Base-by-base conservation (phyloP, 106 monocot species). In the Apostasia shenzhenica region DNA sequence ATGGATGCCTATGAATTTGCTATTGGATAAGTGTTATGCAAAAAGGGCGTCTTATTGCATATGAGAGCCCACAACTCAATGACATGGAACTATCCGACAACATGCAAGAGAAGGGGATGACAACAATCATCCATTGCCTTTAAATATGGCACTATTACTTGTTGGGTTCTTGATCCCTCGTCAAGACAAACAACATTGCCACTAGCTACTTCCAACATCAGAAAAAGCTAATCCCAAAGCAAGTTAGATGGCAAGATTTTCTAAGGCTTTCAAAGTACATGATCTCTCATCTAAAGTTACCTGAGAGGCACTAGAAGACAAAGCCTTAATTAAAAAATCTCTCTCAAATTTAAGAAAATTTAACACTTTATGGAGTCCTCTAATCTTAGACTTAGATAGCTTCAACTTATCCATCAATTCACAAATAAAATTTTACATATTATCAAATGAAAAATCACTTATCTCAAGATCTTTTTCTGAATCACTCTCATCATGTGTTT, bases 101-200 rank as follows among this genome's bases (percentile, higher is more conserved):
- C 3, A 13, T 47, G 9, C 65, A 65, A 14, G 7, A 65, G 44
- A 65, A 65, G 13, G 65, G 47, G 65, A 65, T 65, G 65, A 65
- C 65, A 1, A 46, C 47, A 8, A 57, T 57, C 56, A 57, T 57
- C 4, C 56, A 57, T 57, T 57, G 0, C 56, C 14, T 57, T 3
- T 3, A 13, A 1, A 26, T 57, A 57, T 14, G 56, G 14, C n/a
- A 26, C 4, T 26, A 57, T 26, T 57, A 57, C n/a, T 13, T 56
- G 26, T 26, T 14, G 4, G n/a, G 7, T 2, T 14, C 56, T 2
- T 11, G 26, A 57, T 57, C 26, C 56, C n/a, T 2, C 1, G 14
- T 57, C 56, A 57, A 11, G 56, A 57, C n/a, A 2, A 2, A 57
- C 14, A 0, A 57, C 5, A 57, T 57, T 2, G 26, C 1, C 4